Percentiles rank a stretch among this genome's conserved stretches.
Conservation (phyloP, 2,329 filamentous ascomycete genomes). For the Xylariaceae sp. region DNA sequence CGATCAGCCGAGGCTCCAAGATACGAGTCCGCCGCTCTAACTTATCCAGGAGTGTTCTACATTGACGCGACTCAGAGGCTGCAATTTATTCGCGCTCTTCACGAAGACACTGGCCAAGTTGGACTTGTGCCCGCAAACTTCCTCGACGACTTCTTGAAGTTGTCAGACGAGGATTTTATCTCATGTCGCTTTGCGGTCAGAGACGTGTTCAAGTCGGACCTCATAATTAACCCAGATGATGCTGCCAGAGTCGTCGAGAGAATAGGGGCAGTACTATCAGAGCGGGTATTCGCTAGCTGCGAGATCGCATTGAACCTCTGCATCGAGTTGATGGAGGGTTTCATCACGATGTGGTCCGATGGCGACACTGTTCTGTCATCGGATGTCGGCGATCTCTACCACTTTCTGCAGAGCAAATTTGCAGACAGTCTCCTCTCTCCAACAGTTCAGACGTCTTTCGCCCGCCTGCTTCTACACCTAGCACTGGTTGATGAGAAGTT, state of each 20-base stretch:
- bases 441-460: constrained; percentile 62
- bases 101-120: constrained; percentile 39
- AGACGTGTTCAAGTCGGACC: constrained; percentile 51
- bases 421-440: constrained; percentile 66
- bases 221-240: constrained; percentile 43
- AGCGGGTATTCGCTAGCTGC: constrained; percentile 63
- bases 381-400: constrained; percentile 73
- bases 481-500: constrained; percentile 65
- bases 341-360: constrained; percentile 60
- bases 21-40: constrained; percentile 36
- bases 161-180: constrained; percentile 51
- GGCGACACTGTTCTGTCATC: constrained; percentile 57
- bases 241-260: constrained; percentile 45
- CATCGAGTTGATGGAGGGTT: constrained; percentile 62
- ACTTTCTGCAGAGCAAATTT: constrained; percentile 66
- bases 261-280: constrained; percentile 47
- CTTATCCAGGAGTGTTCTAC: constrained; percentile 44
- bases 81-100: constrained; percentile 38
- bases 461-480: constrained; percentile 65
- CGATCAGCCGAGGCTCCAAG: constrained; percentile 41
- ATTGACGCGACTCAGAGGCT: constrained; percentile 43
- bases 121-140: constrained; percentile 48
- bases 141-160: constrained; percentile 43
- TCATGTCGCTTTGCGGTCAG: constrained; percentile 44
- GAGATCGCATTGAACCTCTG: constrained; percentile 68